Base-by-base conservation (phyloP, 495 filamentous ascomycete genomes). In the Durotheca rogersii region DNA sequence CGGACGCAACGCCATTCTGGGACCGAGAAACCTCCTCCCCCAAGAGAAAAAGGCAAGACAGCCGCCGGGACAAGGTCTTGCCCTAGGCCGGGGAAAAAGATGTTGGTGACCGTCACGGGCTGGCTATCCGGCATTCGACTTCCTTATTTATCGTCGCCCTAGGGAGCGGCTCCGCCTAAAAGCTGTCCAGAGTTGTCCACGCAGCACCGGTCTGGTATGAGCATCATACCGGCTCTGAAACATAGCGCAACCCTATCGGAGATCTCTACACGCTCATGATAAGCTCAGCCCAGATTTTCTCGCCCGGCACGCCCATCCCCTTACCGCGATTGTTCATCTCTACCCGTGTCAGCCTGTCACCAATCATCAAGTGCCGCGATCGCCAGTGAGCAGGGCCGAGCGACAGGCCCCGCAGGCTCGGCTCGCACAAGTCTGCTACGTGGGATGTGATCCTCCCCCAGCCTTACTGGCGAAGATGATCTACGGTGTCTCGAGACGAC, bases 301-400 rank as follows among this genome's bases (percentile, higher is more conserved):
- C 32, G 45, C 39, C 41, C 23, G 16, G 12, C 40, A 6, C 32
- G 40, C 41, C 53, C 56, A 54, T 59, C 56, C 50, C 50, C 53
- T 58, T 59, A 27, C 41, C 36, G 41, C 19, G 17, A 49, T 42
- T 33, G 40, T 37, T 12, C 17, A 17, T 55, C 17, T 45, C 33
- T 35, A 43, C 47, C 50, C 51, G 43, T 45, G 54, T 30, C 19
- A 36, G 7, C 41, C 34, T 48, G 51, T 41, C 44, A 43, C 61
- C 58, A 61, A 60, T 58, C 58, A 58, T 41, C 58, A 53, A 64
- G 30, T 61, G 61, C 61, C 61, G 61, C 49, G 49, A 59, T 49
- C 56, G 19, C 32, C 56, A 9, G 25, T 23, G 41, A 46, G 27
- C 20, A 41, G 35, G 30, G 19, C 49, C 23, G 38, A 37, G 50